Percentiles rank a stretch among this genome's conserved stretches.
Evolutionary conservation across 78 protist species (phyloP).

Genomic region (Dictyostelium intermedium): DNA sequence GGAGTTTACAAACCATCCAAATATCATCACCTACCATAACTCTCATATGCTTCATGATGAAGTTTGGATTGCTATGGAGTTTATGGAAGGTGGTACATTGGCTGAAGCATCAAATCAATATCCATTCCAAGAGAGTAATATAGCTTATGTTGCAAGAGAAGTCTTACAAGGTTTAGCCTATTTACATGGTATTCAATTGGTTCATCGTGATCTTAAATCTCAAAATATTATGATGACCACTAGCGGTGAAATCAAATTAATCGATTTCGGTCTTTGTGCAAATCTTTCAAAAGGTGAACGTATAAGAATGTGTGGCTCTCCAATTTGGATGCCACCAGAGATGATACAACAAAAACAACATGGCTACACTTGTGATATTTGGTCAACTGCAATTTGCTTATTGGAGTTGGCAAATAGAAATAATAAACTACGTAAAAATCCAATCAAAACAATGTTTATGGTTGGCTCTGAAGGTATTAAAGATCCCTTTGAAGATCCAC

Average conservation of each 20-base stretch:
- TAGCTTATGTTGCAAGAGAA: conserved; percentile 71
- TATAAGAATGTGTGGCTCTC: conserved; percentile 70
- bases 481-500: conserved; percentile 77
- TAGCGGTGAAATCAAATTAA: conserved; percentile 69
- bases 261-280: conserved; percentile 79
- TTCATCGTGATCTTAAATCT: conserved; percentile 80
- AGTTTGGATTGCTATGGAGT: conserved; percentile 72
- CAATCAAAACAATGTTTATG: conserved; percentile 76
- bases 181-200: conserved; percentile 39
- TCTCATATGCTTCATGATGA: conserved; percentile 32
- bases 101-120: conserved; percentile 65
- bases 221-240: conserved; percentile 84
- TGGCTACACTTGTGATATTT: conserved; percentile 58
- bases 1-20: conserved; percentile 51
- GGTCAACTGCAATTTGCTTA: conserved; percentile 71
- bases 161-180: conserved; percentile 40
- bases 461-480: conserved; percentile 79
- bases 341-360: conserved; percentile 70
- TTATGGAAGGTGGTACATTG: conserved; percentile 86
- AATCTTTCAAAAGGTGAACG: background rate
- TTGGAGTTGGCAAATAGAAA: conserved; percentile 69
- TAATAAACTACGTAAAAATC: conserved; percentile 33
- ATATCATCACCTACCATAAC: conserved; percentile 52
- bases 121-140: conserved; percentile 76
- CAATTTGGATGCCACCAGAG: conserved; percentile 84